Evolutionary conservation across 1,284 basidiomycete species (phyloP), one percentile per base, ranked within the genome.

Genomic region (Sutorius eximius): DNA sequence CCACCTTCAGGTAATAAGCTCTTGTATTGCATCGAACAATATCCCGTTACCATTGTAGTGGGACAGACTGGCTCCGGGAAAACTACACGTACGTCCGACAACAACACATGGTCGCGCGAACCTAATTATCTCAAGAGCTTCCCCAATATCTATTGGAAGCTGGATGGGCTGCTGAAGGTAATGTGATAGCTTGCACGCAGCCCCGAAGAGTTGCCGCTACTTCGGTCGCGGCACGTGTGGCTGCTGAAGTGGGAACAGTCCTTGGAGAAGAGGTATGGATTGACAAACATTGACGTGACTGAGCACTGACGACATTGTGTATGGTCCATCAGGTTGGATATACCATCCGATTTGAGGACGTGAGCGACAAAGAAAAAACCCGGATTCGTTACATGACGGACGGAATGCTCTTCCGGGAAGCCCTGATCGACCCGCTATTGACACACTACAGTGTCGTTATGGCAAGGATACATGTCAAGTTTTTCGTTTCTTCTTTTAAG

Each of bases 51-150:
- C 3, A 93, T 99, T 51, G 85, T 96, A 6, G 90, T 98, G 22
- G 95, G 94, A 12, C 94, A 98, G 68, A 99, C 96, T 0, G 97
- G 96, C 5, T 97, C 92, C 55, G 96, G 97, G 54, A 99, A 99
- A 75, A 97, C 95, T 11, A 98, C 95, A 59, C 94, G 93, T 95
- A 62, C 70, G 87, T 79, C 37, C 47, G 44, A n/a, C 32, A 5
- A 33, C 37, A 13, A 48, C 12, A n/a, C 18, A 37, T 32, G 22
- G 24, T 36, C 34, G 27, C 49, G 11, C 27, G 32, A 36, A 53
- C 50, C 55, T 24, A 53, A 37, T 24, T 51, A 27, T 53, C 16
- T 57, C 36, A 65, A 93, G 94, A 98, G 72, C 81, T 99, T 50
- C 96, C 97, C 1, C 96, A 98, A 69, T 98, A 92, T 72, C 81